Percentiles rank a stretch among this genome's conserved stretches.
These are phyloP conservation scores for Penicillium longicatenatum DNA, from an alignment of 495 filamentous ascomycete species.

Conservation along the genomic window DNA sequence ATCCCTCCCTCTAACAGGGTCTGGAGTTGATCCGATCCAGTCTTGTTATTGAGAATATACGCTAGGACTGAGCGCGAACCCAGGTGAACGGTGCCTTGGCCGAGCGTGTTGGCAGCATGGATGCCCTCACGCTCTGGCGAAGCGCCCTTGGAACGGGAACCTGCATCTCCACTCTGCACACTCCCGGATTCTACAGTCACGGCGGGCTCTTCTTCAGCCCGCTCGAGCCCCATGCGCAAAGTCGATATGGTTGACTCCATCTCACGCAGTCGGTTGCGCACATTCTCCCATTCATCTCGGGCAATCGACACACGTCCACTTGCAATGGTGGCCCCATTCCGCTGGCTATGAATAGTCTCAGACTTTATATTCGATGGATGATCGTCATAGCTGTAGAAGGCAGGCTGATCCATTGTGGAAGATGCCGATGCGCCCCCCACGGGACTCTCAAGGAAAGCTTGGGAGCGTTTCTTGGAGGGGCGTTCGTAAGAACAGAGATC, in stretches of 20 bases:
- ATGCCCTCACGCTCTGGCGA: slow-evolving; percentile 56
- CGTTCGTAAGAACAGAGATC: slow-evolving; percentile 74
- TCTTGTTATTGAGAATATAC: slow-evolving; percentile 61
- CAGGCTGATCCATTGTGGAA: slow-evolving; percentile 19
- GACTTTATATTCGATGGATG: slow-evolving; percentile 25
- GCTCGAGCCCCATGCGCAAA: slow-evolving; percentile 45
- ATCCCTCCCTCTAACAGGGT: slow-evolving; percentile 74
- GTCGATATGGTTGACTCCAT: slow-evolving; percentile 47
- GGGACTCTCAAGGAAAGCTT: slow-evolving; percentile 36
- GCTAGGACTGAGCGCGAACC: slow-evolving; percentile 61
- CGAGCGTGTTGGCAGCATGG: slow-evolving; percentile 55
- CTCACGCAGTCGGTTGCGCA: slow-evolving; percentile 42
- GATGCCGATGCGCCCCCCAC: slow-evolving; percentile 18
- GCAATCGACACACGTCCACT: slow-evolving; percentile 42
- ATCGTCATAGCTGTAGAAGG: slow-evolving; percentile 28
- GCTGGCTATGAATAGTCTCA: slow-evolving; percentile 26
- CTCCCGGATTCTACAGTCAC: slow-evolving; percentile 48
- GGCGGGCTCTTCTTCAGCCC: slow-evolving; percentile 34
- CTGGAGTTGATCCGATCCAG: slow-evolving; percentile 65
- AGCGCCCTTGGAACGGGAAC: slow-evolving; percentile 39
- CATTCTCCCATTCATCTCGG: slow-evolving; percentile 51
- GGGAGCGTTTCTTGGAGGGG: slow-evolving; percentile 56
- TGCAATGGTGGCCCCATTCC: slow-evolving; percentile 20
- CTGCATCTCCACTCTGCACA: slow-evolving; percentile 59
- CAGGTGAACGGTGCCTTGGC: slow-evolving; percentile 58